Conservation (phyloP, 345 rosid genomes). For the Populus alba region DNA sequence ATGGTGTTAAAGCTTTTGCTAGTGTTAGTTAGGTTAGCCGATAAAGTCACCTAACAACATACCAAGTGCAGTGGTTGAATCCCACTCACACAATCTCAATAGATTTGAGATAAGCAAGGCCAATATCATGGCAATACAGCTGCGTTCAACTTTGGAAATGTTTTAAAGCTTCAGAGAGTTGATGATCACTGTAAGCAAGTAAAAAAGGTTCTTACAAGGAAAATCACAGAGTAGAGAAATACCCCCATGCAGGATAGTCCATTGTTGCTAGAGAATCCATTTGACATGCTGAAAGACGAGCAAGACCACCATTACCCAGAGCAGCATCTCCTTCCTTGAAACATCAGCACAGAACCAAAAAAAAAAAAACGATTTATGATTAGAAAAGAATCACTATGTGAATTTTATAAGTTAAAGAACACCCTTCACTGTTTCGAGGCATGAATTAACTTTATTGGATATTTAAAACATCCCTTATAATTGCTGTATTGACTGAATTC, state of each 20-base stretch:
- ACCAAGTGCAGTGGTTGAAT: too few species aligned
- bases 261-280: conserved; percentile 54
- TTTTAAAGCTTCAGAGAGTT: background rate
- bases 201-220: background rate
- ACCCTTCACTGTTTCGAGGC: background rate
- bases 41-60: too few species aligned
- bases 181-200: background rate
- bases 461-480: background rate
- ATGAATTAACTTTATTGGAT: background rate
- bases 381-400: background rate
- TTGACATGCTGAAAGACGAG: conserved; percentile 55
- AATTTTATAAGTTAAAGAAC: background rate
- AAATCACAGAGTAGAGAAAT: conserved; percentile 8
- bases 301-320: conserved; percentile 57
- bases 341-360: background rate
- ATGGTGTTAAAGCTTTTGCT: too few species aligned
- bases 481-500: background rate
- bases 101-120: background rate
- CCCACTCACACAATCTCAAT: background rate
- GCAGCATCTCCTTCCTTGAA: conserved; percentile 54
- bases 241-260: conserved; percentile 58
- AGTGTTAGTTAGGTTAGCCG: too few species aligned
- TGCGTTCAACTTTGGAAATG: background rate
- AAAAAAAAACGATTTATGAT: background rate
- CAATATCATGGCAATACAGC: background rate